Evolutionary conservation across 2,329 filamentous ascomycete genomes (phyloP).

Genomic region (Exophiala calicioides): DNA sequence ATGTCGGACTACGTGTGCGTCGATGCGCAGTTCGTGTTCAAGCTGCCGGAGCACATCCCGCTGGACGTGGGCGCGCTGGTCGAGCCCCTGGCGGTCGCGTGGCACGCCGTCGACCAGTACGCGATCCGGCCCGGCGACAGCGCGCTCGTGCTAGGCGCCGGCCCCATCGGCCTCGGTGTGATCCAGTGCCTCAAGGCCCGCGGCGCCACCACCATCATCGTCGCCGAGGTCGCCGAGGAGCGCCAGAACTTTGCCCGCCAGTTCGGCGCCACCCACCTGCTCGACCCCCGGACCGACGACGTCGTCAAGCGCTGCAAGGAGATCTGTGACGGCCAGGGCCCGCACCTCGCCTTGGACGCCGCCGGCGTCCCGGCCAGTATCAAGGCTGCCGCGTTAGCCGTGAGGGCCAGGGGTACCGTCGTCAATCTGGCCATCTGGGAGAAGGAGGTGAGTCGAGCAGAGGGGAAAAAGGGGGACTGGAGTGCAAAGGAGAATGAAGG

Average conservation of each 20-base stretch:
- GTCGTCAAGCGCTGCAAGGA: constrained; percentile 49
- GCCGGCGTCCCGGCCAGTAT: constrained; percentile 60
- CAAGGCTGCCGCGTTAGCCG: constrained; percentile 49
- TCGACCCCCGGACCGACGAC: constrained; percentile 53
- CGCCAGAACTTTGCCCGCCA: constrained; percentile 54
- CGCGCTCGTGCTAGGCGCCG: constrained; percentile 61
- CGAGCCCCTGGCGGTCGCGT: constrained; percentile 64
- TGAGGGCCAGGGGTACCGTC: constrained; percentile 57
- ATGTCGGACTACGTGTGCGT: constrained; percentile 58
- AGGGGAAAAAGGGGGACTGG: background rate
- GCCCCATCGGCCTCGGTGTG: constrained; percentile 63
- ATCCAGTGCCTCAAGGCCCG: constrained; percentile 59
- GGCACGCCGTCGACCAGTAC: constrained; percentile 60
- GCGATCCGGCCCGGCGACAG: constrained; percentile 49
- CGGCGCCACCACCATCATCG: constrained; percentile 57
- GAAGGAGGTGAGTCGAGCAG: constrained; percentile 39
- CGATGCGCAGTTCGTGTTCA: constrained; percentile 50
- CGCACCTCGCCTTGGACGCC: constrained; percentile 63
- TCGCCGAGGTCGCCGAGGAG: constrained; percentile 56
- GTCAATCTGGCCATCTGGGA: constrained; percentile 69
- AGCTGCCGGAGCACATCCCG: constrained; percentile 54
- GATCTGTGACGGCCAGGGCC: constrained; percentile 51
- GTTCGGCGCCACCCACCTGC: constrained; percentile 58
- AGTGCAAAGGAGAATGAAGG: background rate
- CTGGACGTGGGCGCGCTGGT: constrained; percentile 60